Base-by-base conservation (phyloP, 164 flowering plant genomes). In the Hamamelis virginiana region DNA sequence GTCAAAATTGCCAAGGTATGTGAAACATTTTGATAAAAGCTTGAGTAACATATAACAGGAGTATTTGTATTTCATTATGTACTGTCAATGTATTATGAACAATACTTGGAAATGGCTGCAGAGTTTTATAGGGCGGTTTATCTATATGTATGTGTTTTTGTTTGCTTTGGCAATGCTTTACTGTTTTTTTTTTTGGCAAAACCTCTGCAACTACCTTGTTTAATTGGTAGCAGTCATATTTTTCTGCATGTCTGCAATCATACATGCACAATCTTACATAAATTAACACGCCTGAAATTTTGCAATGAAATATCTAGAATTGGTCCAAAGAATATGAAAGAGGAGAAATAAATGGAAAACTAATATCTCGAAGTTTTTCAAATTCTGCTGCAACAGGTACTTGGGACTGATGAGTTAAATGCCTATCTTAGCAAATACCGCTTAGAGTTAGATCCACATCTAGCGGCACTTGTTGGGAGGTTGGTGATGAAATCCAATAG, bases 1-100 rank as follows among this genome's bases (percentile, higher is more conserved):
- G 98, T 93, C 68, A 95, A 95, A 79, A 91, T 95, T 66, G 99
- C 98, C 0, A 95, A 90, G 97, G 99, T 92, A 79, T 67, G 84
- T 62, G 58, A 46, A 47, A 66, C 18, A 19, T 11, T 55, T 27
- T 26, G 19, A 51, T 21, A 43, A 4, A 18, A 66, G 25, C 33
- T 51, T 50, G 25, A 51, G 52, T 44, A 9, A 59, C 47, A 44
- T 62, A 15, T 8, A 12, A 52, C 8, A 52, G n/a, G n/a, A n/a
- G n/a, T n/a, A n/a, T n/a, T n/a, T n/a, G 19, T 53, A n/a, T 53
- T 19, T 21, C 9, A 23, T 3, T 6, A 53, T 21, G 25, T 22
- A n/a, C 11, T 14, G 19, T 59, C 21, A 27, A 16, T 27, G 14
- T 4, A 44, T 6, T 27, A 27, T 33, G 58, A 53, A 15, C 19